Base-by-base conservation (phyloP, 2,329 filamentous ascomycete genomes). In the Sclerotinia minor region DNA sequence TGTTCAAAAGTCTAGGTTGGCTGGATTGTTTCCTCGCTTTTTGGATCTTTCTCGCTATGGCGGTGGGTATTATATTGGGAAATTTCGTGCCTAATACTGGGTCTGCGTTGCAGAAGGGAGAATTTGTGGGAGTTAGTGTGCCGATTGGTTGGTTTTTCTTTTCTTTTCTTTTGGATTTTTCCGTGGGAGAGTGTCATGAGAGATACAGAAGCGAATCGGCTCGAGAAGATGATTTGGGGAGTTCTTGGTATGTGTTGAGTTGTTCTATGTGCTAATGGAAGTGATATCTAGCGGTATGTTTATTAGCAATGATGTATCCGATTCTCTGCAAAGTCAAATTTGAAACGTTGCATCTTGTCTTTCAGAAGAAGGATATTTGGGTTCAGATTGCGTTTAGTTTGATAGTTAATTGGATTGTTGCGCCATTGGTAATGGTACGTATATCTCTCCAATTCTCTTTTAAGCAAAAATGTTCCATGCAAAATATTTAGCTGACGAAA, bases 281-380 rank as follows among this genome's bases (percentile, higher is more conserved):
- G 19, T 7, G 21, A 49, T 4, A 41, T 44, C 67, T 69, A 91
- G 92, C 92, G 0, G 81, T 96, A 59, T 92, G 92, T 0, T 80
- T 96, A 0, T 83, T 96, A 1, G 88, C 96, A 53, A 96, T 96
- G 92, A 96, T 96, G 92, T 96, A 95, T 75, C 93, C 92, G 0
- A 96, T 96, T 69, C 81, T 96, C 0, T 96, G 92, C 83, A 95
- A 95, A 77, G 90, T 96, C 7, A 87, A 87, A 52, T 95, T 87
- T 78, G 92, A 96, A 77, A 85, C 86, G 0, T 79, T 96, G 13
- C 91, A 92, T 76, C 80, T 84, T 3, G 80, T 92, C 5, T 84
- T 95, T 68, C 77, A 80, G 2, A 81, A 87, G 3, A 82, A 82
- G 3, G 81, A 81, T 0, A 80, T 96, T 2, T 96, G 91, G 92